Evolutionary conservation across 768 basidiomycete genomes (phyloP), one percentile per base, ranked within the genome.

Genomic region (Lentinula lateritia): DNA sequence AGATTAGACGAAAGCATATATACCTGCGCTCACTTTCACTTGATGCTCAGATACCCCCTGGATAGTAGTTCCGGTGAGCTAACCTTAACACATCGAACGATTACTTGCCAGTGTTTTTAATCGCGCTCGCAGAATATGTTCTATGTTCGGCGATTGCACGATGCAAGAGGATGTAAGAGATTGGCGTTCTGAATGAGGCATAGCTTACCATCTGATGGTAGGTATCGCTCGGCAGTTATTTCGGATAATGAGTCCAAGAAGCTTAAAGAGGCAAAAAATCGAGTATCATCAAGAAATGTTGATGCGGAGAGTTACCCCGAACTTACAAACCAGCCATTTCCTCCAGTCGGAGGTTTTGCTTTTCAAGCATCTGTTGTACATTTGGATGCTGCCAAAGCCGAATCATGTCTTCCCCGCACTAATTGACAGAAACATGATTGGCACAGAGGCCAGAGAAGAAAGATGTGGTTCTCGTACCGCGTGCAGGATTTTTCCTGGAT

Each of bases 281-380:
- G 28, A 65, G 52, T 41, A 41, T 36, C 48, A 41, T 13, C 10
- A 52, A 61, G 50, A 34, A 5, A 34, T 36, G 18, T 55, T 34
- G 36, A 32, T 28, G 28, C 3, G 55, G 8, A 23, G 36, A 62
- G 50, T 8, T 7, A 10, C 36, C n/a, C 35, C 34, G 38, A 6
- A 79, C 88, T 68, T 65, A 92, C 90, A 89, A 92, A 45, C 87
- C 88, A 45, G 86, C 83, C 70, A 84, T 77, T 65, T 91, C 88
- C 67, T 90, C 84, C 35, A 88, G 72, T 13, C 84, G 74, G 61
- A 89, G 71, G 60, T 82, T 83, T 66, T 84, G 80, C 53, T 69
- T 72, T 6, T 75, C 75, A 65, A 90, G 73, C 46, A 90, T 68
- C 43, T 74, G 69, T 63, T 76, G 79, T 35, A 89, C 75, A 16